Evolutionary conservation across 352 stramenopile genomes (phyloP), one percentile per base, ranked within the genome.

Genomic region (Globisporangium spinosum): DNA sequence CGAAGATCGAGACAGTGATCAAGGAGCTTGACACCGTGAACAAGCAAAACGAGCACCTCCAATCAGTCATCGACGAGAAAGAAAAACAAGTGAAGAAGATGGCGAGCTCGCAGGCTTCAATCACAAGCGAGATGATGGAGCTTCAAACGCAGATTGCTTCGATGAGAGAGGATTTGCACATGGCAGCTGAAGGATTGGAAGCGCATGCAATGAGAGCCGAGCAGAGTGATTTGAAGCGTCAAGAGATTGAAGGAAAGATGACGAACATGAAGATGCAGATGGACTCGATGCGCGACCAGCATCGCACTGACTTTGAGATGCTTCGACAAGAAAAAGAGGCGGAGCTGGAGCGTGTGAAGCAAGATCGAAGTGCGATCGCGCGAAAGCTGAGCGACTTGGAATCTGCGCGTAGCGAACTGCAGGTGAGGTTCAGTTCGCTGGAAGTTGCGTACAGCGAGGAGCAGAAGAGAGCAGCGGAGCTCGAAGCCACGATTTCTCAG

Each of bases 71-170:
- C 9, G 68, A 58, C 0, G 78, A 89, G 51, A 91, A 91, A 62
- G 77, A 93, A 34, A 91, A 87, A 61, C 79, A 94, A 57, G 73
- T 89, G 49, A 72, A 80, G 20, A 89, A 87, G 51, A 92, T 91
- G 78, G 74, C 76, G 23, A 49, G 70, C 0, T 90, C 81, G 34
- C 79, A 93, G 67, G 73, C 77, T 17, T 70, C 81, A 2, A 82
- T 93, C 62, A 93, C 83, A 12, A 76, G 63, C 0, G 74, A 91
- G 58, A 65, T 89, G 38, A 83, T 90, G 70, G 75, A 83, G 40
- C 65, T 95, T 12, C 76, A 93, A 59, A 74, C 77, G 29, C 80
- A 93, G 64, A 58, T 93, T 10, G 65, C 69, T 20, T 71, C 71
- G 2, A 89, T 93, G 80, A 70, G 76, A 51, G 65, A 87, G 58